Evolutionary conservation across 257 asterid genomes (phyloP).

Genomic region (Ballota nigra): DNA sequence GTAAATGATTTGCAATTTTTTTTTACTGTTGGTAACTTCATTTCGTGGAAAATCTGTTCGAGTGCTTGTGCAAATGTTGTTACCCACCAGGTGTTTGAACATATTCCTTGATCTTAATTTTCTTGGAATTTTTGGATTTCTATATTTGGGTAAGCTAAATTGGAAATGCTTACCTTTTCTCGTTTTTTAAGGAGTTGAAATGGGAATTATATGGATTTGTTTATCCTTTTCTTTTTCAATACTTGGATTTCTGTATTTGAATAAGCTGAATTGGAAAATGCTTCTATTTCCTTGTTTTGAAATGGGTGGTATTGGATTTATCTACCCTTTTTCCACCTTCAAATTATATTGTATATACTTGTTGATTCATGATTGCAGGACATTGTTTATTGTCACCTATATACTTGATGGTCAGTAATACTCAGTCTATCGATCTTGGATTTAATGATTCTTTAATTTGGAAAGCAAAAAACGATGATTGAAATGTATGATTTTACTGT

Average conservation of each 20-base stretch:
- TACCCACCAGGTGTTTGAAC: background rate
- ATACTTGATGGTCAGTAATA: background rate
- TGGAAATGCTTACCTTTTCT: background rate
- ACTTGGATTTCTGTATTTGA: background rate
- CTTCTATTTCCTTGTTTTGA: background rate
- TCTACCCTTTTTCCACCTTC: background rate
- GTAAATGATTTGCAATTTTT: background rate
- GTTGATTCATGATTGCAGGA: background rate
- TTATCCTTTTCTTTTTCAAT: background rate
- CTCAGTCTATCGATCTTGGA: background rate
- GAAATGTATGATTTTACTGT: background rate
- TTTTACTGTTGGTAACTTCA: background rate
- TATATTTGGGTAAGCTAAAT: background rate
- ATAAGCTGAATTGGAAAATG: background rate
- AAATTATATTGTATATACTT: slow-evolving; percentile 1
- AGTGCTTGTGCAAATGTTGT: background rate
- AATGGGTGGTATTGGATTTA: background rate
- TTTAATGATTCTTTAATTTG: background rate
- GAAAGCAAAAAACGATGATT: background rate
- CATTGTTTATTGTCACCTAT: background rate
- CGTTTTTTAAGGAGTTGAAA: background rate
- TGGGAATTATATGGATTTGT: background rate
- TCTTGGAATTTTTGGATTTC: background rate
- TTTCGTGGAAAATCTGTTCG: slow-evolving; percentile 11
- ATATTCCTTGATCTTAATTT: background rate